These are phyloP conservation scores for Alternaria sp. DNA, from an alignment of 2,329 filamentous ascomycete species.

Conservation along the genomic window DNA sequence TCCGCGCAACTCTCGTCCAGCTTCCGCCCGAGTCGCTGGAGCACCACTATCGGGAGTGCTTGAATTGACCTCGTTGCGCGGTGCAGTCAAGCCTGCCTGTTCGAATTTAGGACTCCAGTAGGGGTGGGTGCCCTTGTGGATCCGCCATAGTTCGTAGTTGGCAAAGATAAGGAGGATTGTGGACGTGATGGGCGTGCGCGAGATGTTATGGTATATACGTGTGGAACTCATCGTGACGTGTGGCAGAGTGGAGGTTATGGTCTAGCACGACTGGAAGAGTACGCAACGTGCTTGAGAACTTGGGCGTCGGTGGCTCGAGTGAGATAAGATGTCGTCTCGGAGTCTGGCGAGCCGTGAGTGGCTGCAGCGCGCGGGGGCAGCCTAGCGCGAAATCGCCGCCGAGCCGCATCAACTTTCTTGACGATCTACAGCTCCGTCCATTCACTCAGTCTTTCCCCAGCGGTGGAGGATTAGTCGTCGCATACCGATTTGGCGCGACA, in stretches of 20 bases:
- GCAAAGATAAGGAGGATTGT: constrained; percentile 27
- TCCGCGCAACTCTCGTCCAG: constrained; percentile 12
- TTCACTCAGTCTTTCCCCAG: not conserved
- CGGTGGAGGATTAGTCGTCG: not conserved
- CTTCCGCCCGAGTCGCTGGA: constrained; percentile 1
- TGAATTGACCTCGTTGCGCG: constrained; percentile 15
- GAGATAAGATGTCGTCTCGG: constrained; percentile 20
- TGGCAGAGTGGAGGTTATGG: not conserved
- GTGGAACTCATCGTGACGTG: constrained; percentile 22
- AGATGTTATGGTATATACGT: constrained; percentile 22
- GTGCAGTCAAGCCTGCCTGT: constrained; percentile 25
- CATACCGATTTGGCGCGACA: not conserved
- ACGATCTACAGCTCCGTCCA: constrained; percentile 5
- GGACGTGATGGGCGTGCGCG: constrained; percentile 21
- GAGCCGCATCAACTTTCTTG: constrained; percentile 22
- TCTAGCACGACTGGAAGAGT: constrained; percentile 5
- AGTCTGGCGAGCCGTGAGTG: constrained; percentile 29
- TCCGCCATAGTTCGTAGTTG: constrained; percentile 39
- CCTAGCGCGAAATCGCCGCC: constrained; percentile 25
- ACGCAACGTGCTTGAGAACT: constrained; percentile 1
- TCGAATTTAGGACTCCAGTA: constrained; percentile 34
- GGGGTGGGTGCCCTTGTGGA: constrained; percentile 41
- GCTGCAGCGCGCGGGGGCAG: constrained; percentile 25
- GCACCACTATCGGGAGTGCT: constrained; percentile 11
- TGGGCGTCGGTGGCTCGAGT: constrained; percentile 9